phyloP scores from a whole-genome alignment of 148 eudicot genomes.

The Hydrangea macrophylla region DNA sequence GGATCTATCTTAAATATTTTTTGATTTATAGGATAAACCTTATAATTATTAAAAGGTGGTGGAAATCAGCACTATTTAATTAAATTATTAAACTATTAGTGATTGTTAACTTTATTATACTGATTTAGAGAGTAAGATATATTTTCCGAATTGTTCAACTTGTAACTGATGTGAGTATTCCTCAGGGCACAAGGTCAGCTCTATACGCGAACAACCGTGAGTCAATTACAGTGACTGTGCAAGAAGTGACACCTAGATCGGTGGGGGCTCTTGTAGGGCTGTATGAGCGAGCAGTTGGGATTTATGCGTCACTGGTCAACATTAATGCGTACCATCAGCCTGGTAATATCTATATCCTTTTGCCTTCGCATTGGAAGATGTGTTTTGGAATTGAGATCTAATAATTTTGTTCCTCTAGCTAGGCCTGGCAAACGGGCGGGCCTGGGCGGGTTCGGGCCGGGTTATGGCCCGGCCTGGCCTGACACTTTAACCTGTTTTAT shows the following conservation, averaged over 20 bases:
- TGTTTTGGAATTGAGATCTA: neutral
- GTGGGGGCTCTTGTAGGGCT: slow-evolving; percentile 93
- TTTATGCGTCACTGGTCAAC: slow-evolving; percentile 87
- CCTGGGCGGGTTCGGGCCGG: too few species aligned
- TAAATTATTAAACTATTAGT: neutral
- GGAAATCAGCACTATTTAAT: too few species aligned
- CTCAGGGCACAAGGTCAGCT: slow-evolving; percentile 97
- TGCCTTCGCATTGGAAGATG: neutral
- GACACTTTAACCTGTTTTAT: too few species aligned
- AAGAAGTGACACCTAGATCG: slow-evolving; percentile 96
- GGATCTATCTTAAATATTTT: too few species aligned
- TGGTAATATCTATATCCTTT: slow-evolving; percentile 39
- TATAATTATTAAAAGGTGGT: too few species aligned
- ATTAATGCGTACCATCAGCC: slow-evolving; percentile 98
- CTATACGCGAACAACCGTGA: slow-evolving; percentile 88
- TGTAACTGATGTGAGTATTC: slow-evolving; percentile 15
- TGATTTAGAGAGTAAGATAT: neutral
- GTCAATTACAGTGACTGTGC: slow-evolving; percentile 87
- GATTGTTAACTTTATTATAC: neutral
- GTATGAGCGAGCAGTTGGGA: slow-evolving; percentile 97
- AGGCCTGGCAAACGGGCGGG: too few species aligned
- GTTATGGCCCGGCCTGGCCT: too few species aligned
- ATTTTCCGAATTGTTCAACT: neutral
- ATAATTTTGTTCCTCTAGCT: neutral
- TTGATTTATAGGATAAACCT: too few species aligned